A percentile compares a stretch with the other conserved stretches of the same genome.
Evolutionary conservation across 2,329 filamentous ascomycete genomes (phyloP).

Genomic region (Nemania diffusa): DNA sequence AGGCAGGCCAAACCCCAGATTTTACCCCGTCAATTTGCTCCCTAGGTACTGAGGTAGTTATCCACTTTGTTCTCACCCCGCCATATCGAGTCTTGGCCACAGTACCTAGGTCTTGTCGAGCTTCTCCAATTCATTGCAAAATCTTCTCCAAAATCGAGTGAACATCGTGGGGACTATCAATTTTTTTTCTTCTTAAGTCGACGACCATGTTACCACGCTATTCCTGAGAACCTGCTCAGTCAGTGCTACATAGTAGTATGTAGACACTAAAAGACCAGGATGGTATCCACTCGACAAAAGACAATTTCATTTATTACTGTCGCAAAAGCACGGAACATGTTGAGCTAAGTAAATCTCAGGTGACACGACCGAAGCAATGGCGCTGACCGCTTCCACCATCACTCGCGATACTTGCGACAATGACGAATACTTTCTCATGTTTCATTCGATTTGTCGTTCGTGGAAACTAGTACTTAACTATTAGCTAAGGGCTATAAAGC

Average conservation of each 20-base stretch:
- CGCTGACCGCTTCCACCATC: conserved; percentile 29
- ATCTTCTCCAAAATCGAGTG: conserved; percentile 27
- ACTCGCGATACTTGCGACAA: conserved; percentile 29
- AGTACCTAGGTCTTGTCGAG: not conserved
- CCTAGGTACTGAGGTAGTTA: not conserved
- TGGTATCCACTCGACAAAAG: conserved; percentile 13
- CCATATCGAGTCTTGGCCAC: conserved; percentile 8
- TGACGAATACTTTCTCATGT: conserved; percentile 8
- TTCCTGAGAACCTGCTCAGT: conserved; percentile 5
- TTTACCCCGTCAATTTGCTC: conserved; percentile 17
- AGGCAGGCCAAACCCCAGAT: conserved; percentile 31
- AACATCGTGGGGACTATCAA: conserved; percentile 3
- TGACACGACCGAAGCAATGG: conserved; percentile 18
- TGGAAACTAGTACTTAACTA: conserved; percentile 32
- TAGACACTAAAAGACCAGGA: conserved; percentile 7
- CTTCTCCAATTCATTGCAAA: conserved; percentile 29
- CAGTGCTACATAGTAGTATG: conserved; percentile 6
- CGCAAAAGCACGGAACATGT: conserved; percentile 21
- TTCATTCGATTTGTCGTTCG: conserved; percentile 12
- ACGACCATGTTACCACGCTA: conserved; percentile 12
- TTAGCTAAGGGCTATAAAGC: conserved; percentile 33
- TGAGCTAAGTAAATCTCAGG: conserved; percentile 1
- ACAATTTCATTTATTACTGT: conserved; percentile 27
- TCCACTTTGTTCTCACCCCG: conserved; percentile 21
- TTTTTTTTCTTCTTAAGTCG: conserved; percentile 9